phyloP scores from a whole-genome alignment of 2,329 filamentous ascomycete species.

The Sporothrix sp. region DNA sequence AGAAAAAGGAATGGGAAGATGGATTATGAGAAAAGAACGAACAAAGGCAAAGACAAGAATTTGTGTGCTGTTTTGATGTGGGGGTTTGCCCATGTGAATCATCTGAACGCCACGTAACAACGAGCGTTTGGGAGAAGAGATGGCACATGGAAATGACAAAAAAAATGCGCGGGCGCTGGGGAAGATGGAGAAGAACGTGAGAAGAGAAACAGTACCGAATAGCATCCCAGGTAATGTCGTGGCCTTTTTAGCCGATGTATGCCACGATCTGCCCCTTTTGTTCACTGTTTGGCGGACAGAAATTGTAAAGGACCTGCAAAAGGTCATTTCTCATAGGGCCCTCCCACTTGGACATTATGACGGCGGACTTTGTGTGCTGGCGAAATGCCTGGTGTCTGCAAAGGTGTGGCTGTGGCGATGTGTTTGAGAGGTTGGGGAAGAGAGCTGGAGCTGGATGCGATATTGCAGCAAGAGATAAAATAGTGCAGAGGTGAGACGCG shows the following conservation, averaged over 20 bases:
- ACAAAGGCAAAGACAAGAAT: not conserved
- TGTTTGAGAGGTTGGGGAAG: too few species aligned
- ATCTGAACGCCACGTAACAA: too few species aligned
- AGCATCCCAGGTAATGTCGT: constrained; percentile 20
- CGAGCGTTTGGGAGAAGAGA: not conserved
- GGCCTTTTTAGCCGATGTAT: constrained; percentile 17
- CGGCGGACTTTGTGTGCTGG: not conserved
- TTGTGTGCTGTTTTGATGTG: too few species aligned
- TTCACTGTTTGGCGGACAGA: constrained; percentile 8
- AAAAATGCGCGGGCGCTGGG: not conserved
- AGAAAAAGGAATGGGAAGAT: not conserved
- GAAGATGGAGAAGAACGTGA: too few species aligned
- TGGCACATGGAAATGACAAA: not conserved
- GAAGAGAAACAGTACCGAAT: constrained; percentile 17
- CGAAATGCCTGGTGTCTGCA: too few species aligned
- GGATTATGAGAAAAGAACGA: not conserved
- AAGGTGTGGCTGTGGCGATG: too few species aligned
- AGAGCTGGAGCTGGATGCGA: too few species aligned
- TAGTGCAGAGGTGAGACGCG: too few species aligned
- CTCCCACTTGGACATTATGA: constrained; percentile 16
- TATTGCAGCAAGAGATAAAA: too few species aligned
- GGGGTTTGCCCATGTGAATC: too few species aligned
- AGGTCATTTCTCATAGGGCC: constrained; percentile 14
- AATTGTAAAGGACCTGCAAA: constrained; percentile 15
- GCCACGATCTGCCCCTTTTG: constrained; percentile 16